phyloP scores from a whole-genome alignment of 768 basidiomycete genomes.

The Pluteus cervinus region DNA sequence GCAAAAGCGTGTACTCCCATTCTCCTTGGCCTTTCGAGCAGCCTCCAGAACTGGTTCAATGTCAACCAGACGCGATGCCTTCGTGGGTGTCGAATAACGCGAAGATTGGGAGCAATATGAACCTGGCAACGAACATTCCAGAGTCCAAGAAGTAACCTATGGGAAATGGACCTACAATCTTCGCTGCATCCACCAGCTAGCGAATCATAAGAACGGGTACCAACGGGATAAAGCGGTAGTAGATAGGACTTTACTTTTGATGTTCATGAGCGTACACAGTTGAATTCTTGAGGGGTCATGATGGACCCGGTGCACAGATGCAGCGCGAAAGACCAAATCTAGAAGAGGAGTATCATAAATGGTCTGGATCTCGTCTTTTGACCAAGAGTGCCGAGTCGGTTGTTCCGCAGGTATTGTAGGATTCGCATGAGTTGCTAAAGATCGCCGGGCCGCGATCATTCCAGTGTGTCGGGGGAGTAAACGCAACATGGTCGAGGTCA shows the following conservation, averaged over 20 bases:
- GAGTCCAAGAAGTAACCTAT: conserved; percentile 6
- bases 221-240: conserved; percentile 17
- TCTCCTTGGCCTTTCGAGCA: conserved; percentile 89
- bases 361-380: conserved; percentile 70
- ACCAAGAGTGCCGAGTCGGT: conserved; percentile 60
- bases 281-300: conserved; percentile 91
- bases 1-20: conserved; percentile 96
- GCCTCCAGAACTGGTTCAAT: conserved; percentile 91
- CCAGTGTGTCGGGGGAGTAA: conserved; percentile 19
- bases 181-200: conserved; percentile 92
- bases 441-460: conserved; percentile 35
- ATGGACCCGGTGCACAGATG: conserved; percentile 75
- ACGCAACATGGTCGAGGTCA: conserved; percentile 43
- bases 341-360: conserved; percentile 85
- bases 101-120: conserved; percentile 98
- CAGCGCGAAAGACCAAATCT: conserved; percentile 84
- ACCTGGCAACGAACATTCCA: conserved; percentile 37
- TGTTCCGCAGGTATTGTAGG: conserved; percentile 16
- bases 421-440: conserved; percentile 60
- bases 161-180: conserved; percentile 61
- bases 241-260: conserved; percentile 64
- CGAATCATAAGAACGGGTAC: conserved; percentile 5
- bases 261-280: conserved; percentile 97
- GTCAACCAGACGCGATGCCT: conserved; percentile 81
- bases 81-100: conserved; percentile 84